Evolutionary conservation across 768 basidiomycete species (phyloP).

Genomic region (Russula virescens): DNA sequence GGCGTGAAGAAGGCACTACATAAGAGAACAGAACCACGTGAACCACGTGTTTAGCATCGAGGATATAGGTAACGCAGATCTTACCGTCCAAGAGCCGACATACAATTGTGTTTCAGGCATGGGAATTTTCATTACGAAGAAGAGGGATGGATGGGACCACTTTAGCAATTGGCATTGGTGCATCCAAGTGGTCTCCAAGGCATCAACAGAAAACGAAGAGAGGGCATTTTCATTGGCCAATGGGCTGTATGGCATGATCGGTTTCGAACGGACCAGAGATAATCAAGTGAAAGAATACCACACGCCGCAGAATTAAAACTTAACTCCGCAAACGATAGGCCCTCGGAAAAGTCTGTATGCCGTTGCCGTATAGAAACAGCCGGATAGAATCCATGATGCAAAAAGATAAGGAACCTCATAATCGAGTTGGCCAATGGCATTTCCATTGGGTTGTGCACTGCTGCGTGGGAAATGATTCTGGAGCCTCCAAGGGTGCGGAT

Average conservation of each 20-base stretch:
- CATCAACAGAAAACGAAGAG: neutral
- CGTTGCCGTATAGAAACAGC: neutral
- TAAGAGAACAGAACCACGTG: too few relatives aligned
- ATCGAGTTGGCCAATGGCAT: neutral
- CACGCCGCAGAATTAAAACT: slow-evolving; percentile 6
- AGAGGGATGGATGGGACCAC: neutral
- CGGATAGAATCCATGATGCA: neutral
- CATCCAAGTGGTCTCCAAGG: neutral
- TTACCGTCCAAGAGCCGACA: neutral
- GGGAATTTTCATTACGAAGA: neutral
- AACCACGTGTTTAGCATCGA: neutral
- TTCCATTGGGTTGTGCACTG: neutral
- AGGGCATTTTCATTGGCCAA: neutral
- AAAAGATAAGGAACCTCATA: neutral
- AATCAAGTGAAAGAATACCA: neutral
- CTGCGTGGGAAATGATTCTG: neutral
- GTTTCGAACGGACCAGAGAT: neutral
- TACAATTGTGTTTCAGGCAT: neutral
- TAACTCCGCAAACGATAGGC: neutral
- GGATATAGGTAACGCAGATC: neutral
- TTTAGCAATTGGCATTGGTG: neutral
- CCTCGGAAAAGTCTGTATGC: neutral
- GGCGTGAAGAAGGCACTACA: neutral
- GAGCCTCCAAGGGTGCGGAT: neutral
- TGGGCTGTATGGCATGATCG: slow-evolving; percentile 1